Percentiles rank a stretch among this genome's conserved stretches.
These are phyloP conservation scores for Backusella westeae DNA, from an alignment of 192 early-diverging fungal genomes.

Conservation along the genomic window DNA sequence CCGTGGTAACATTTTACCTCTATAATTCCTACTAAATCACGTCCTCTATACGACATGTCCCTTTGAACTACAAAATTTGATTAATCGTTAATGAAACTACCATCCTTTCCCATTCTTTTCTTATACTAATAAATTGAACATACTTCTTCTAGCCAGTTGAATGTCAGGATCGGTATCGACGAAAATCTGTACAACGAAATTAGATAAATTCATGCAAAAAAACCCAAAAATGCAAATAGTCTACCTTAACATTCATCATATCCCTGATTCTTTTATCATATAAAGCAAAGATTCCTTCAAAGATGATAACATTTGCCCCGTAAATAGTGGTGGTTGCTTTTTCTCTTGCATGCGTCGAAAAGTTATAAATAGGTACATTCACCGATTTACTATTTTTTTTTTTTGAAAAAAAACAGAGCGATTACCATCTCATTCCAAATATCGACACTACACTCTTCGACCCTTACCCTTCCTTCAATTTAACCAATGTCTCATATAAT, in stretches of 20 bases:
- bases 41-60: constrained; percentile 90
- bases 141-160: constrained; percentile 83
- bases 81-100: not conserved
- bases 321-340: constrained; percentile 74
- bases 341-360: constrained; percentile 80
- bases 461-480: constrained; percentile 74
- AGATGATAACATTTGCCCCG: constrained; percentile 94
- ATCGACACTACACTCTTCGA: not conserved
- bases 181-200: constrained; percentile 60
- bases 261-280: constrained; percentile 80
- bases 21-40: constrained; percentile 83
- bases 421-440: not conserved
- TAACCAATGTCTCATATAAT: constrained; percentile 65
- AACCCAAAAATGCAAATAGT: not conserved
- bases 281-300: constrained; percentile 98
- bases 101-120: not conserved
- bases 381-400: constrained; percentile 50
- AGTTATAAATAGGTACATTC: constrained; percentile 91
- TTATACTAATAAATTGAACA: constrained; percentile 4
- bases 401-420: not conserved
- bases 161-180: constrained; percentile 95
- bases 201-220: not conserved
- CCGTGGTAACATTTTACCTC: constrained; percentile 37
- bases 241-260: constrained; percentile 79
- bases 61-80: constrained; percentile 62